Base-by-base conservation (phyloP, 2,329 filamentous ascomycete species). In the Clarireedia hainanense region DNA sequence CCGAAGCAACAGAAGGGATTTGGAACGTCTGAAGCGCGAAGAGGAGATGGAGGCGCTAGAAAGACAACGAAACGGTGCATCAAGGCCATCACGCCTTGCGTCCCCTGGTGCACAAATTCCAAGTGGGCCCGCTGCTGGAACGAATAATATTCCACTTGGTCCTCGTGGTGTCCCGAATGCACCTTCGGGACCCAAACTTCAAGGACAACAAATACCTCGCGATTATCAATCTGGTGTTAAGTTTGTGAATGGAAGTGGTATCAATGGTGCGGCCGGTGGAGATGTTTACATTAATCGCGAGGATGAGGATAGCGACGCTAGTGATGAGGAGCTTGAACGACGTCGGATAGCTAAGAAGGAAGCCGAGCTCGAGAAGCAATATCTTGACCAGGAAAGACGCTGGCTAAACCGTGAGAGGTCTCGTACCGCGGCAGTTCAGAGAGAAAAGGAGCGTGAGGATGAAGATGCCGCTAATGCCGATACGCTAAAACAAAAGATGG, bases 11-110 rank as follows among this genome's bases (percentile, higher is more conserved):
- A 84, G 88, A 59, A 81, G 92, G 40, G 94, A 99, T 68, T 75
- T 95, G 67, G 94, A 99, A 71, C 87, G 94, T 3, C 74, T 96
- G 37, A 85, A 85, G 67, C 80, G 86, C 46, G 94, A 99, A 71
- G 94, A 99, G 69, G 92, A 97, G 69, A 83, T 96, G 63, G 94
- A 97, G 69, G 87, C 89, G 56, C 79, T 85, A 70, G 91, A 97
- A 70, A 81, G 91, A 45, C 82, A 84, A 62, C 81, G 89, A 15
- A 90, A 86, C 65, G 81, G 82, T 12, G 77, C 79, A 10, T 80
- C 79, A 14, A 80, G 88, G 43, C 72, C 78, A 51, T 89, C 79
- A 52, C 80, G 89, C 50, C 77, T 91, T 43, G 81, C 85, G 20
- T 91, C 90, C 0, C 89, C 90, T 0, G 81, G 81, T 15, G 58